Evolutionary conservation across 495 filamentous ascomycete species (phyloP).

Genomic region (Alectoria sarmentosa): DNA sequence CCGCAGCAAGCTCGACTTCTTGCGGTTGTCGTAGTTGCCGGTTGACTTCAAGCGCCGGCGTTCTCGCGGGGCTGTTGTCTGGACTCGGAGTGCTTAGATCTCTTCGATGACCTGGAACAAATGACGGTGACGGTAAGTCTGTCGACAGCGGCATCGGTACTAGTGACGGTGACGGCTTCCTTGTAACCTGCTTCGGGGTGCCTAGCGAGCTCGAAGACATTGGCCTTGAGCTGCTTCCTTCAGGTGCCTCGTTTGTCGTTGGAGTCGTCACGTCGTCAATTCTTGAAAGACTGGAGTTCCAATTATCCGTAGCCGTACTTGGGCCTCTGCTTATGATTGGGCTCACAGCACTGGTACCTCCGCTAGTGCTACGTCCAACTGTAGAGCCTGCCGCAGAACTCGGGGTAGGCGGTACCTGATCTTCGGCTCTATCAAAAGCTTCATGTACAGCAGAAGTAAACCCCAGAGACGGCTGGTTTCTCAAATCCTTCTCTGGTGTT

Average conservation of each 20-base stretch:
- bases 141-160: conserved; percentile 20
- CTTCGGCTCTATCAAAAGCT: conserved; percentile 53
- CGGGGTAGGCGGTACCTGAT: conserved; percentile 50
- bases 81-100: conserved; percentile 55
- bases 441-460: conserved; percentile 63
- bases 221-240: conserved; percentile 30
- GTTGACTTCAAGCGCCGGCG: conserved; percentile 44
- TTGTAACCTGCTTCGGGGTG: conserved; percentile 24
- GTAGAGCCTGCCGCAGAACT: conserved; percentile 40
- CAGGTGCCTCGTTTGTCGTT: conserved; percentile 51
- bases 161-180: conserved; percentile 31
- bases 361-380: conserved; percentile 54
- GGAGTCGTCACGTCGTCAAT: conserved; percentile 42
- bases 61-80: conserved; percentile 55
- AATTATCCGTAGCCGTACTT: conserved; percentile 31
- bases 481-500: conserved; percentile 29
- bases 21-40: conserved; percentile 35
- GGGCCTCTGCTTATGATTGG: conserved; percentile 57
- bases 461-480: conserved; percentile 52
- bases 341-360: conserved; percentile 58
- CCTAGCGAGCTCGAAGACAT: conserved; percentile 17
- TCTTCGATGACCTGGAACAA: conserved; percentile 53
- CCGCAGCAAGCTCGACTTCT: conserved; percentile 39
- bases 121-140: conserved; percentile 27
- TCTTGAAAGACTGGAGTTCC: conserved; percentile 23